Base-by-base conservation (phyloP, 2,329 filamentous ascomycete species). In the Alternaria sp. region DNA sequence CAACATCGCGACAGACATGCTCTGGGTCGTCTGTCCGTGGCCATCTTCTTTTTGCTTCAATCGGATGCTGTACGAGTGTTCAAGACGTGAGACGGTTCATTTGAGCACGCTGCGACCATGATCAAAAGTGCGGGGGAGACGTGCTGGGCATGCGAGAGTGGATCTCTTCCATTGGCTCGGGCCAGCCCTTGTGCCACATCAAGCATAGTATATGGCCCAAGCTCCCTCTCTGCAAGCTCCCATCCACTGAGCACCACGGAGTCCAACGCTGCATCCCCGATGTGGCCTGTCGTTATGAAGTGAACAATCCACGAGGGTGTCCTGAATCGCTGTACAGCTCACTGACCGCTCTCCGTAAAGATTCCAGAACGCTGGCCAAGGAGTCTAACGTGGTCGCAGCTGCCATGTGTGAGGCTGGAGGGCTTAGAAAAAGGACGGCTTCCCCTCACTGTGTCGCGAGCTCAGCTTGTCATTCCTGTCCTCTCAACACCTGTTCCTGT, bases 131-230 rank as follows among this genome's bases (percentile, higher is more conserved):
- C 62, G 62, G 62, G 58, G 62, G 57, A 49, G 41, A 51, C 26
- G 39, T 39, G 49, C 48, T 57, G 53, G 47, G 55, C 56, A 52
- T 34, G 38, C 14, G 30, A 22, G 8, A 51, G 62, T 54, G 62
- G 59, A 39, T 54, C 51, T 16, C 39, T 28, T 47, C 59, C 62
- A 65, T 65, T 63, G 60, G 62, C 54, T 62, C 54, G 62, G 62
- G 56, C 38, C 22, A 8, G 7, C 18, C n/a, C 9, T 39, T 58
- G 44, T 39, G 32, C 56, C 26, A 18, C 14, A 49, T 53, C 11
- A 5, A 52, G 56, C 34, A 38, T 63, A 60, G 62, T 14, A 6
- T 11, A 1, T 30, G 46, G 14, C 41, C 59, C 54, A 58, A 59
- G 62, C 59, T 59, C 44, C 59, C 20, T 44, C 22, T 38, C 39